Conservation (phyloP, 192 early-diverging fungal species). For the Entomortierella chlamydospora region DNA sequence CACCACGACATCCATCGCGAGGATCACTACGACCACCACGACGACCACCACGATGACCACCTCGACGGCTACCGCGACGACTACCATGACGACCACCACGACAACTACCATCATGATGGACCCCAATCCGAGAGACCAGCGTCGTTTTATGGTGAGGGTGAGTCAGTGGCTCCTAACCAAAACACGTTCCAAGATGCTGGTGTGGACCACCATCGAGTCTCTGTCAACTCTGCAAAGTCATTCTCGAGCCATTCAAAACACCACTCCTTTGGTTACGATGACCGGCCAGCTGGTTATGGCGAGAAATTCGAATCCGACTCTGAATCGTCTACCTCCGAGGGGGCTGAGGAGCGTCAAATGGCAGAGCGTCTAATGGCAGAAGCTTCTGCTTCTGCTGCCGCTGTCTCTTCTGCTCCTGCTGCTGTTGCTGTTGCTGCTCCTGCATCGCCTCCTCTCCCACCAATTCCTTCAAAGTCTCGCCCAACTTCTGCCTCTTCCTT, state of each 20-base stretch:
- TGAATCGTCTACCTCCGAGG: constrained; percentile 20
- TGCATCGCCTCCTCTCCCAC: constrained; percentile 13
- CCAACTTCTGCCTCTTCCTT: constrained; percentile 32
- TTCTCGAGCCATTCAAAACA: constrained; percentile 46
- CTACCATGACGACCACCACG: neutral
- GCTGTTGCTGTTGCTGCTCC: neutral
- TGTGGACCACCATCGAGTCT: constrained; percentile 21
- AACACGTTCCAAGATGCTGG: constrained; percentile 8
- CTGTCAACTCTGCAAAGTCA: constrained; percentile 43
- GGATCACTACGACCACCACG: neutral
- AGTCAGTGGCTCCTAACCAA: constrained; percentile 6
- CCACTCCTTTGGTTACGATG: constrained; percentile 43
- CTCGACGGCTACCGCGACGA: too few relatives aligned
- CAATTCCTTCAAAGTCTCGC: constrained; percentile 36
- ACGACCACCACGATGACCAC: too few relatives aligned
- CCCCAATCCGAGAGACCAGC: neutral
- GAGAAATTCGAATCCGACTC: constrained; percentile 27
- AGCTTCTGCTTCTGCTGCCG: constrained; percentile 2
- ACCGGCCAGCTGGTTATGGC: constrained; percentile 9
- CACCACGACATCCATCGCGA: too few relatives aligned
- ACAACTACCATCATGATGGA: too few relatives aligned
- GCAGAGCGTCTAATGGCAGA: neutral
- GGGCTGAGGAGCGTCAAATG: constrained; percentile 3
- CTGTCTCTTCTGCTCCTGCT: neutral
- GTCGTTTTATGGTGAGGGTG: constrained; percentile 17